A percentile compares a stretch with the other conserved stretches of the same genome.
Conservation (phyloP, 805 yeast species). For the Metschnikowia gruessii region DNA sequence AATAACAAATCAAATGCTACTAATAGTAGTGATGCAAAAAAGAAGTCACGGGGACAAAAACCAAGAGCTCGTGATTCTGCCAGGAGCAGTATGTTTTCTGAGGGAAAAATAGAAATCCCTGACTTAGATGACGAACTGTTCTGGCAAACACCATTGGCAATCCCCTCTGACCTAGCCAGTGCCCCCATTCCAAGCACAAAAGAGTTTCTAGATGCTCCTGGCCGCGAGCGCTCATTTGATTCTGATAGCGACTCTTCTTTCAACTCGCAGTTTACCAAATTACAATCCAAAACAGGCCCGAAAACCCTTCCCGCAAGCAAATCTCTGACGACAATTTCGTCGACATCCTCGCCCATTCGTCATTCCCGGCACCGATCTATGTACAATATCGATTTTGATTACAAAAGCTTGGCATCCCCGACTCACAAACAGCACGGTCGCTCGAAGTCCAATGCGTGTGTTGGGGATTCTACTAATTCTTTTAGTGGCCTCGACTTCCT, state of each 20-base stretch:
- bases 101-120: slow-evolving; percentile 44
- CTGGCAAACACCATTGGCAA: slow-evolving; percentile 1
- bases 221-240: slow-evolving; percentile 28
- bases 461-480: neutral
- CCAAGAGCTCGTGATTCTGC: slow-evolving; percentile 14
- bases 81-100: slow-evolving; percentile 12
- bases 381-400: slow-evolving; percentile 30
- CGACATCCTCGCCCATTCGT: slow-evolving; percentile 23
- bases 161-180: slow-evolving; percentile 33
- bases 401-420: slow-evolving; percentile 1
- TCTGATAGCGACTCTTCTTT: slow-evolving; percentile 31
- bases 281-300: slow-evolving; percentile 5
- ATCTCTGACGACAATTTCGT: slow-evolving; percentile 10
- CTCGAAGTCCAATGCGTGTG: slow-evolving; percentile 11
- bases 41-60: slow-evolving; percentile 1
- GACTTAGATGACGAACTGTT: slow-evolving; percentile 26
- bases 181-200: slow-evolving; percentile 34
- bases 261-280: slow-evolving; percentile 20
- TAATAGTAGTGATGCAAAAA: slow-evolving; percentile 22
- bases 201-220: slow-evolving; percentile 26
- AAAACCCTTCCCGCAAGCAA: slow-evolving; percentile 3
- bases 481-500: neutral
- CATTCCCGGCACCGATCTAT: slow-evolving; percentile 42
- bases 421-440: slow-evolving; percentile 4
- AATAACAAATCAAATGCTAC: slow-evolving; percentile 34